phyloP scores from a whole-genome alignment of 768 basidiomycete species.

The Tylopilus sp. region DNA sequence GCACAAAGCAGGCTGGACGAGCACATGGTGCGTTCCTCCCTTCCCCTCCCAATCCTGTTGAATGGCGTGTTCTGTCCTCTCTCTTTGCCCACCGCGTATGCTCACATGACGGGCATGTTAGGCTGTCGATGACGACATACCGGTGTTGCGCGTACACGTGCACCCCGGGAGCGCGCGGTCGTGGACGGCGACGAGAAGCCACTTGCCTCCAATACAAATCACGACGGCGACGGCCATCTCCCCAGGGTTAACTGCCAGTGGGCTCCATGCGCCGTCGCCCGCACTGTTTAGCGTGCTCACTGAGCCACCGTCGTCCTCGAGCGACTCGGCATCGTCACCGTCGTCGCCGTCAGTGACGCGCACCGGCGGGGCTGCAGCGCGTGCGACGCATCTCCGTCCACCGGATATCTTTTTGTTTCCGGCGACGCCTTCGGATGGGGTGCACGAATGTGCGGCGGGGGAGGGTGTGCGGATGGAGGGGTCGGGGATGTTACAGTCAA shows the following conservation, averaged over 20 bases:
- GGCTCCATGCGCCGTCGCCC: slow-evolving; percentile 11
- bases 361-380: background rate
- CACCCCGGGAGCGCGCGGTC: slow-evolving; percentile 11
- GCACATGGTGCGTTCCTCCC: slow-evolving; percentile 41
- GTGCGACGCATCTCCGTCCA: slow-evolving; percentile 6
- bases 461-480: background rate
- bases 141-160: slow-evolving; percentile 6
- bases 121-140: slow-evolving; percentile 25
- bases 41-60: no score
- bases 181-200: slow-evolving; percentile 12
- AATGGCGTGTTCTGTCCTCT: no score
- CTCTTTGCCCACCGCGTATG: no score
- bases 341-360: slow-evolving; percentile 8
- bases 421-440: slow-evolving; percentile 23
- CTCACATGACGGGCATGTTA: background rate
- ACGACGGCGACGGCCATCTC: slow-evolving; percentile 10
- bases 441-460: background rate
- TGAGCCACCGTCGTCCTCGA: slow-evolving; percentile 21
- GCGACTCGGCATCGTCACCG: slow-evolving; percentile 15
- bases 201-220: slow-evolving; percentile 27
- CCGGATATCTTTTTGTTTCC: slow-evolving; percentile 31
- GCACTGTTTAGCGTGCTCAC: slow-evolving; percentile 28
- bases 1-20: slow-evolving; percentile 34
- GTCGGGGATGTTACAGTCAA: slow-evolving; percentile 1
- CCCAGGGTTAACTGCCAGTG: background rate